Percentiles rank a stretch among this genome's conserved stretches.
Conservation (phyloP, 805 yeast species). For the Lipomyces yamanashiensis region DNA sequence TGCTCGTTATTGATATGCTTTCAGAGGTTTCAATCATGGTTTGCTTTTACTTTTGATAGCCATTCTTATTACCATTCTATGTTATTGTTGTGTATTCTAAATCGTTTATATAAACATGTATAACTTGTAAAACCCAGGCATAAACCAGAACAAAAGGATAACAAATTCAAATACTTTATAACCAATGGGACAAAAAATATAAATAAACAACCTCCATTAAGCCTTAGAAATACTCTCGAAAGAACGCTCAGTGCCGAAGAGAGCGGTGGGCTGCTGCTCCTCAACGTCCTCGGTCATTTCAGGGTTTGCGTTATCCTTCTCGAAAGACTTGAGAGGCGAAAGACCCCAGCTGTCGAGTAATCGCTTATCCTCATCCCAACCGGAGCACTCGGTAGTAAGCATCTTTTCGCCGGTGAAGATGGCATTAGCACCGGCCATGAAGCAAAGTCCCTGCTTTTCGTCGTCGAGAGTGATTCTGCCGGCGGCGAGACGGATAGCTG, state of each 20-base stretch:
- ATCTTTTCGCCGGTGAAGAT: constrained; percentile 80
- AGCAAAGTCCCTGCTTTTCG: constrained; percentile 72
- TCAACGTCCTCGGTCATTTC: constrained; percentile 6
- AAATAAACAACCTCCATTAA: not conserved
- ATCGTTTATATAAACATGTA: too few relatives aligned
- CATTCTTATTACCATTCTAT: too few relatives aligned
- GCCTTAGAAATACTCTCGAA: not conserved
- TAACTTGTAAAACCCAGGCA: not conserved
- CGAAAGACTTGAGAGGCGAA: constrained; percentile 28
- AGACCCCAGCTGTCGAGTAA: constrained; percentile 75
- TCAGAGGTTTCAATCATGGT: too few relatives aligned
- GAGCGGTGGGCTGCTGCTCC: not conserved
- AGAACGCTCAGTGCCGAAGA: constrained; percentile 14
- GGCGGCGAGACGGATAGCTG: constrained; percentile 76
- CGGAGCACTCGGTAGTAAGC: constrained; percentile 82
- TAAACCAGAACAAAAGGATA: not conserved
- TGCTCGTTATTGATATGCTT: too few relatives aligned
- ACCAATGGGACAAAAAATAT: not conserved
- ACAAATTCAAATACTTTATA: not conserved
- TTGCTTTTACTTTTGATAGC: not conserved
- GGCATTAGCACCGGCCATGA: constrained; percentile 79
- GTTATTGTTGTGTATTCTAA: too few relatives aligned
- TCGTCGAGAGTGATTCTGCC: constrained; percentile 84
- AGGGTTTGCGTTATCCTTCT: constrained; percentile 21
- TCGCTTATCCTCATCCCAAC: constrained; percentile 79